Evolutionary conservation across 129 eudicot species (phyloP), one percentile per base, ranked within the genome.

Genomic region (Helianthus annuus): DNA sequence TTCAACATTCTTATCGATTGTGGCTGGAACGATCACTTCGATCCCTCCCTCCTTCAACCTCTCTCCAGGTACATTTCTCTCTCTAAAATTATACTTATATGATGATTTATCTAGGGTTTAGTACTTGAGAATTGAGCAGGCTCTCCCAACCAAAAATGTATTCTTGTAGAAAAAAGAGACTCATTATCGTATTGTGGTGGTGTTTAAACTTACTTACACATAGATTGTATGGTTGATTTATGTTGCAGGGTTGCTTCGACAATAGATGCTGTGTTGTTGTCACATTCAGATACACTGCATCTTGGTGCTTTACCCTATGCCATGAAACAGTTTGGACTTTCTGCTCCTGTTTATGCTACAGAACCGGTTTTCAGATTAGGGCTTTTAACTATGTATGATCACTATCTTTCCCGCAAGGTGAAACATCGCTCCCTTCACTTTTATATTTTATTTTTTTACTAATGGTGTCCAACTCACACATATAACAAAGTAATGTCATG

Each of bases 1-100:
- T 89, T 93, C 86, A 93, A 93, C 70, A 63, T 93, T 77, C 92
- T 93, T 49, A 63, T 93, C 70, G 98, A 93, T 13, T 93, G 97
- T 63, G 98, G 98, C 16, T 93, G 97, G 97, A 93, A 84, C 75
- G 96, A 93, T 88, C 95, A 90, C 56, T 93, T 93, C 71, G 89
- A 93, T 53, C 76, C 89, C 56, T 77, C 92, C 10, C 87, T 93
- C 38, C 97, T 93, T 48, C 79, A 80, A n/a, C 97, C 98, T 44
- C 93, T 93, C 29, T 87, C 96, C 89, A 85, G 97, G 97, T 89
- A 34, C 54, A 48, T 13, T 7, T 34, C 32, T 48, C 63, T 44
- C 51, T 39, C 29, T 19, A 19, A 19, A 19, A 19, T 19, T 19
- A 19, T 19, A 27, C n/a, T 27, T 27, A 27, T 27, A 27, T 27